These are phyloP conservation scores for Mycena chlorophos DNA, from an alignment of 768 basidiomycete species.

Conservation along the genomic window DNA sequence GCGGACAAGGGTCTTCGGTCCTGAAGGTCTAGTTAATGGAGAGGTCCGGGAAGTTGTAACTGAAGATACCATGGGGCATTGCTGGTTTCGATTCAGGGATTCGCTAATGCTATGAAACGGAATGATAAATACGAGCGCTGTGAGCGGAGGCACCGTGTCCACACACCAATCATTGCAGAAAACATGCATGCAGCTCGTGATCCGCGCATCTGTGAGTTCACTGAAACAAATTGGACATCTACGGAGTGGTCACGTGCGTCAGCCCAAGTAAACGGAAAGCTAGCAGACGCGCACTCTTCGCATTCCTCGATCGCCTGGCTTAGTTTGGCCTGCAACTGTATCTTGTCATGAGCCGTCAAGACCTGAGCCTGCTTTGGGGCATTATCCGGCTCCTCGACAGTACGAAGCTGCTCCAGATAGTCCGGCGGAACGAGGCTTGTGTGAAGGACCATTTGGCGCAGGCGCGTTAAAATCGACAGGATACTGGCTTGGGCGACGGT, in stretches of 20 bases:
- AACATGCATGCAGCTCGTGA: slow-evolving; percentile 70
- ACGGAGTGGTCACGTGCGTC: not conserved
- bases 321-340: slow-evolving; percentile 57
- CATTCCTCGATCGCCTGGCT: slow-evolving; percentile 73
- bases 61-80: slow-evolving; percentile 72
- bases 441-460: slow-evolving; percentile 81
- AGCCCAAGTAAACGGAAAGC: not conserved
- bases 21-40: slow-evolving; percentile 33
- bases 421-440: slow-evolving; percentile 70
- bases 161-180: slow-evolving; percentile 72
- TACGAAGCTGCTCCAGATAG: slow-evolving; percentile 65
- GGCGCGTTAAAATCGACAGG: slow-evolving; percentile 79
- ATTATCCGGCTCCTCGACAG: slow-evolving; percentile 35
- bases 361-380: slow-evolving; percentile 29
- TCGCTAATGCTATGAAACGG: slow-evolving; percentile 57
- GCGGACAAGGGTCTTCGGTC: slow-evolving; percentile 65
- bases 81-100: slow-evolving; percentile 67
- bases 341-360: slow-evolving; percentile 55
- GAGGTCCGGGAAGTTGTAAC: not conserved
- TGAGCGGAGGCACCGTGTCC: not conserved
- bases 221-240: slow-evolving; percentile 66
- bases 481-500: slow-evolving; percentile 65
- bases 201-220: slow-evolving; percentile 61
- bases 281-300: slow-evolving; percentile 54
- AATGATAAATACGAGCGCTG: not conserved